phyloP scores from a whole-genome alignment of 306 rosid species.

The Leucaena leucocephala region DNA sequence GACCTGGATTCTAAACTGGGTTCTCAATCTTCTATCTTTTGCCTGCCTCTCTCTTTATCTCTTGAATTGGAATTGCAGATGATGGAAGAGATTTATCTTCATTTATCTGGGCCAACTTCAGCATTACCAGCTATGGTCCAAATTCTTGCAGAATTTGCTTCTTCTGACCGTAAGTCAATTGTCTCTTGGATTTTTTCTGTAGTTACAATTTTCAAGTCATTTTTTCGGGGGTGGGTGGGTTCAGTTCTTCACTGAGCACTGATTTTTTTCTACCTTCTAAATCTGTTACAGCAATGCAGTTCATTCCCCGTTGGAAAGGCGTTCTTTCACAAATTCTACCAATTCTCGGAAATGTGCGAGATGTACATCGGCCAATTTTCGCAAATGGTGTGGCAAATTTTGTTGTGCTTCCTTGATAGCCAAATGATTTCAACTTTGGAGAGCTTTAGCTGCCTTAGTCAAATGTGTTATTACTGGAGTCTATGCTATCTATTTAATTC shows the following conservation, averaged over 20 bases:
- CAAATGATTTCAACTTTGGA: constrained; percentile 32
- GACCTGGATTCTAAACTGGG: constrained; percentile 28
- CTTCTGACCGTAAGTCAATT: constrained; percentile 67
- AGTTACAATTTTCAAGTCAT: neutral
- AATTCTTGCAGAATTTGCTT: constrained; percentile 86
- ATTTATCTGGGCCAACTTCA: constrained; percentile 63
- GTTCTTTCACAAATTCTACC: constrained; percentile 93
- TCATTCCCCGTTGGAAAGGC: constrained; percentile 81
- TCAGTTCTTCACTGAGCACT: constrained; percentile 30
- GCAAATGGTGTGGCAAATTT: constrained; percentile 74
- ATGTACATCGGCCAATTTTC: constrained; percentile 76
- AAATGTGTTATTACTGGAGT: neutral
- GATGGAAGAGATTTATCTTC: constrained; percentile 96
- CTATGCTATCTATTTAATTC: constrained; percentile 28
- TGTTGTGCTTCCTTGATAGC: constrained; percentile 31
- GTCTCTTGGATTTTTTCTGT: neutral
- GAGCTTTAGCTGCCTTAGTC: neutral
- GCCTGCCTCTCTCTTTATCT: neutral
- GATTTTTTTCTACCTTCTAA: constrained; percentile 36
- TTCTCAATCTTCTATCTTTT: constrained; percentile 25
- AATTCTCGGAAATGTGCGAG: constrained; percentile 93
- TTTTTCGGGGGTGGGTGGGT: neutral
- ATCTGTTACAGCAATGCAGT: constrained; percentile 73
- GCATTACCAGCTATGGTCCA: constrained; percentile 90
- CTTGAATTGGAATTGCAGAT: constrained; percentile 65